Percentiles rank a stretch among this genome's conserved stretches.
phyloP scores from a whole-genome alignment of 805 yeast genomes.

The Candida ovalis region DNA sequence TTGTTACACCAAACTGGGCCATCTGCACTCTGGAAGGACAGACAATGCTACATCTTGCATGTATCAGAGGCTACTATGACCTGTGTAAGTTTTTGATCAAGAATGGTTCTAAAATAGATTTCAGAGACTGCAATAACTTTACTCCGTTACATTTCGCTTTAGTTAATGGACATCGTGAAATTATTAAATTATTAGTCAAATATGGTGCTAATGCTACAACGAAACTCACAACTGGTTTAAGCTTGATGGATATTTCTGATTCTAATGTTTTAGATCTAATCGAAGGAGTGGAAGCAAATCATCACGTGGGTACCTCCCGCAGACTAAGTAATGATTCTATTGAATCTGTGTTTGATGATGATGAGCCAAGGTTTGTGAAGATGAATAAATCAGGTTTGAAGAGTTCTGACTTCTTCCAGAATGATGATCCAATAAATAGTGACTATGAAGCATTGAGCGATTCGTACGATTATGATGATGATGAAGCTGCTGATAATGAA shows the following conservation, averaged over 20 bases:
- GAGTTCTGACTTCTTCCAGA: constrained; percentile 14
- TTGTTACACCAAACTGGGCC: constrained; percentile 66
- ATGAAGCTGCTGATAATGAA: constrained; percentile 4
- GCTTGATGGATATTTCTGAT: constrained; percentile 39
- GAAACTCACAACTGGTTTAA: constrained; percentile 48
- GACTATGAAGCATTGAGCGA: not conserved
- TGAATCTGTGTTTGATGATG: constrained; percentile 23
- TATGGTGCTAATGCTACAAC: constrained; percentile 59
- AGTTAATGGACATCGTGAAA: constrained; percentile 64
- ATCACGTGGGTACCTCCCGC: constrained; percentile 9
- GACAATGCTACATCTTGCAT: constrained; percentile 81
- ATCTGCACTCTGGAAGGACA: constrained; percentile 82
- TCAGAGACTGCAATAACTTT: constrained; percentile 72
- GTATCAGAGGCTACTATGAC: constrained; percentile 64
- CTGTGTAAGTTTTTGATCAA: constrained; percentile 62
- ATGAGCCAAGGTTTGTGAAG: constrained; percentile 19
- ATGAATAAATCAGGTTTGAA: constrained; percentile 17
- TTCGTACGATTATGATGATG: constrained; percentile 4
- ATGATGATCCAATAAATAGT: constrained; percentile 2
- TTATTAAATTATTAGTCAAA: constrained; percentile 56
- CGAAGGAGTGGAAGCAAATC: constrained; percentile 11
- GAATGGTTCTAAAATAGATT: constrained; percentile 62
- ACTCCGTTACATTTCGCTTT: constrained; percentile 90
- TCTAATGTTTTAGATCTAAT: constrained; percentile 35
- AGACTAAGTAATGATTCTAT: constrained; percentile 29